Conservation (phyloP, 176 grass and related monocot species). For the Oryza officinalis region DNA sequence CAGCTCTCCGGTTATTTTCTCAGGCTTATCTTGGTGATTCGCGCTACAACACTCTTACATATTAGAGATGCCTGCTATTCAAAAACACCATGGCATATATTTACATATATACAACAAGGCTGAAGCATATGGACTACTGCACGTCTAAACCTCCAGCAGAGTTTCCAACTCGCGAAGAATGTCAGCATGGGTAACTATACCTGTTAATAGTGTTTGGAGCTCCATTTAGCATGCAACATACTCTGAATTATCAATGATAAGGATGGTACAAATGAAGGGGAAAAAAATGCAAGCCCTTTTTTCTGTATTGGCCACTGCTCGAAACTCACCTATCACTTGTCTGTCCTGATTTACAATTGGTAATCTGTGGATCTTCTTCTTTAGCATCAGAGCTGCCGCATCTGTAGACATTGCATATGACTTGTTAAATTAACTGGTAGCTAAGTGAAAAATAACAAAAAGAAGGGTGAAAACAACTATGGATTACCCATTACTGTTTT, state of each 20-base stretch:
- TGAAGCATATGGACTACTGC: not conserved
- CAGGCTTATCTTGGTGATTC: constrained; percentile 32
- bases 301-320: constrained; percentile 11
- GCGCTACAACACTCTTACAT: constrained; percentile 27
- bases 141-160: constrained; percentile 52
- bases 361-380: constrained; percentile 84
- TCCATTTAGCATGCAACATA: constrained; percentile 30
- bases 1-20: constrained; percentile 10
- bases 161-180: constrained; percentile 72
- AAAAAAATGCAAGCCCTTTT: not conserved
- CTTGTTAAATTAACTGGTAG: constrained; percentile 20
- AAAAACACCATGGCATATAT: constrained; percentile 37
- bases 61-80: constrained; percentile 29
- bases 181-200: constrained; percentile 82
- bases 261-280: constrained; percentile 27
- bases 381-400: constrained; percentile 89
- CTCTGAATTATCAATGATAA: constrained; percentile 14
- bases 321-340: constrained; percentile 76
- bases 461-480: not conserved
- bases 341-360: constrained; percentile 73
- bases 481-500: constrained; percentile 81
- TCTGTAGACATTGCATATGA: constrained; percentile 52
- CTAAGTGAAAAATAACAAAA: not conserved
- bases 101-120: constrained; percentile 47
- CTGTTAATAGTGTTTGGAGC: constrained; percentile 54